Evolutionary conservation across 441 rosid genomes (phyloP), one percentile per base, ranked within the genome.

Genomic region (Pelargonium myrrhifolium): DNA sequence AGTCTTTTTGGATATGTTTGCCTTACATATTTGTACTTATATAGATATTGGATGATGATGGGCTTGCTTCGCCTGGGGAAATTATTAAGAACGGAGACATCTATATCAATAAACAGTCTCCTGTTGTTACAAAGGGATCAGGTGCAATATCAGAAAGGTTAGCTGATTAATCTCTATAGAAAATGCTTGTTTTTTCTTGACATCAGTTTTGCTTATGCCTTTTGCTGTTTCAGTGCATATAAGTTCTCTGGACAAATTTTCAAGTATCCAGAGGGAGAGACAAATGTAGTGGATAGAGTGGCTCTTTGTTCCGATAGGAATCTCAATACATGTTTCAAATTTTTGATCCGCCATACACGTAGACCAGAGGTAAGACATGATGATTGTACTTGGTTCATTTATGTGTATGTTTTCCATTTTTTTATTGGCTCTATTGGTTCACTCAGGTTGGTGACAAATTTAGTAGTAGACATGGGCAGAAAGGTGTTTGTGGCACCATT

Each of bases 401-500:
- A 65, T 17, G 58, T 18, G 62, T 62, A 64, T 67, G 61, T 67
- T 42, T 61, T 56, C 65, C 64, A 59, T 67, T 40, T 47, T 37
- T 49, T 70, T 64, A 63, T 49, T 45, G 60, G 53, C 53, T 22
- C 37, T 59, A 58, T 77, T 67, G 60, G 56, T 42, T 18, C 65
- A 15, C 61, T 60, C 67, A 93, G 98, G 80, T 94, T 66, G 99
- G 99, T 62, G 99, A 94, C 86, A 94, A 92, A 75, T 94, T 94
- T 70, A 94, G 98, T 81, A 92, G 97, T 80, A 87, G 98, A 74
- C 99, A 94, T 81, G 98, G 99, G 68, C 97, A 92, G 76, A 92
- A 94, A 82, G 96, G 98, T 83, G 97, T 94, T 2, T 92, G 98
- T 79, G 99, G 99, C 66, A 88, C 88, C 72, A 92, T 94, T 47